Base-by-base conservation (phyloP, 2,329 filamentous ascomycete genomes). In the Botrytis cinerea region DNA sequence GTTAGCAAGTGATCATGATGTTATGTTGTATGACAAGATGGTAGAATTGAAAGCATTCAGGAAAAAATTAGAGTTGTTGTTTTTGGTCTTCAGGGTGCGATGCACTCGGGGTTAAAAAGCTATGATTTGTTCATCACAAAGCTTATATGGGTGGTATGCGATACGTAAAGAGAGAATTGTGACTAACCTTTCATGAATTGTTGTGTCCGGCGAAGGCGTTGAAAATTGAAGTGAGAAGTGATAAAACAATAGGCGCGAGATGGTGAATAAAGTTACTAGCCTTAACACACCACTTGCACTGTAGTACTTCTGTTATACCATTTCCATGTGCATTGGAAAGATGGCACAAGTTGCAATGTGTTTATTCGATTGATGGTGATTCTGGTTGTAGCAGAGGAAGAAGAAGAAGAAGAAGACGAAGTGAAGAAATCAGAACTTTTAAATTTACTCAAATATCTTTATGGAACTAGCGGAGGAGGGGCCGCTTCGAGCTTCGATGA, bases 21-120 rank as follows among this genome's bases (percentile, higher is more conserved):
- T 40, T 69, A 38, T 48, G 14, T 83, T 84, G 80, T 86, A 83
- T 86, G 88, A 89, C 86, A 84, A 72, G 28, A 76, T 43, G 59
- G 69, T 43, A 54, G 60, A 43, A 73, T 70, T 70, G 60, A 66
- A 71, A 74, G 76, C 75, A 75, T 68, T 82, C 81, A 82, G 80
- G 80, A 82, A 82, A 82, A 82, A 83, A 83, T 83, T 83, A 82
- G 81, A 83, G 81, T 72, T 81, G 80, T 82, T 80, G 75, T 82
- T 81, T 66, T 80, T 81, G 75, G 78, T 82, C 82, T 81, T 81
- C 81, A 82, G 79, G 76, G 78, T 80, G 77, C 72, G 74, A 25
- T 73, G 71, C 75, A 78, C 78, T 82, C 78, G 78, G 81, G 82
- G 82, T 82, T 83, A 82, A 82, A 83, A 83, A 83, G 81, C 77